A percentile compares a stretch with the other conserved stretches of the same genome.
Conservation (phyloP, 2,329 filamentous ascomycete genomes). For the Bipolaris gigantea region DNA sequence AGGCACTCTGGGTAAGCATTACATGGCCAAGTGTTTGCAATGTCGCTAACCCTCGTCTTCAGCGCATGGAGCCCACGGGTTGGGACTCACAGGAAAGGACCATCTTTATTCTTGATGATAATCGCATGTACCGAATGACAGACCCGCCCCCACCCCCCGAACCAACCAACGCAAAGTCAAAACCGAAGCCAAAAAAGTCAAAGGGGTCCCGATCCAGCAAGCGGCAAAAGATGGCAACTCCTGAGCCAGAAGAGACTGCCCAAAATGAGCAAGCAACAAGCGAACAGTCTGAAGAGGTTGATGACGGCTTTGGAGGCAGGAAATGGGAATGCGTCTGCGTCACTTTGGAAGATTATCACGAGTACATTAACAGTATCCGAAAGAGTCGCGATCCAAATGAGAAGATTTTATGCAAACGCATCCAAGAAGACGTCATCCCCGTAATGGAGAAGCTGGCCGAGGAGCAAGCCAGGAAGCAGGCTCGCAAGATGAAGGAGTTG, state of each 20-base stretch:
- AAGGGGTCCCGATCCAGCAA: constrained; percentile 67
- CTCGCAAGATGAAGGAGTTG: constrained; percentile 77
- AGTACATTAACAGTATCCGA: constrained; percentile 69
- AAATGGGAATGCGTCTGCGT: constrained; percentile 92
- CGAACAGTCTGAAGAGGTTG: constrained; percentile 40
- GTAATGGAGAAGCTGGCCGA: constrained; percentile 77
- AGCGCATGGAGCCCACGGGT: constrained; percentile 76
- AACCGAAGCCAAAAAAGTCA: constrained; percentile 60
- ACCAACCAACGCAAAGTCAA: constrained; percentile 56
- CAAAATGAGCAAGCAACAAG: constrained; percentile 34
- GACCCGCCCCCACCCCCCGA: constrained; percentile 66
- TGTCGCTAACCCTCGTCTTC: constrained; percentile 24
- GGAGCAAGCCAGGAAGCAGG: constrained; percentile 68
- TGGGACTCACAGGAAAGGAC: constrained; percentile 86
- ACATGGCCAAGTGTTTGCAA: neutral
- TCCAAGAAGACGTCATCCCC: constrained; percentile 79
- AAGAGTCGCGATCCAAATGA: constrained; percentile 84
- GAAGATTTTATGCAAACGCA: constrained; percentile 70
- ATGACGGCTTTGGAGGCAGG: constrained; percentile 72
- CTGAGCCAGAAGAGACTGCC: constrained; percentile 46
- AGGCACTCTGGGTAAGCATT: constrained; percentile 75
- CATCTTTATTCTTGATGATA: constrained; percentile 92
- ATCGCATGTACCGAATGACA: constrained; percentile 86
- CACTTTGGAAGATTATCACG: constrained; percentile 73
- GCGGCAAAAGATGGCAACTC: constrained; percentile 63